Percentiles rank a stretch among this genome's conserved stretches.
These are phyloP conservation scores for Pseudisothecium myosuroides DNA, from an alignment of 225 moss, liverwort and hornwort genomes.

Conservation along the genomic window DNA sequence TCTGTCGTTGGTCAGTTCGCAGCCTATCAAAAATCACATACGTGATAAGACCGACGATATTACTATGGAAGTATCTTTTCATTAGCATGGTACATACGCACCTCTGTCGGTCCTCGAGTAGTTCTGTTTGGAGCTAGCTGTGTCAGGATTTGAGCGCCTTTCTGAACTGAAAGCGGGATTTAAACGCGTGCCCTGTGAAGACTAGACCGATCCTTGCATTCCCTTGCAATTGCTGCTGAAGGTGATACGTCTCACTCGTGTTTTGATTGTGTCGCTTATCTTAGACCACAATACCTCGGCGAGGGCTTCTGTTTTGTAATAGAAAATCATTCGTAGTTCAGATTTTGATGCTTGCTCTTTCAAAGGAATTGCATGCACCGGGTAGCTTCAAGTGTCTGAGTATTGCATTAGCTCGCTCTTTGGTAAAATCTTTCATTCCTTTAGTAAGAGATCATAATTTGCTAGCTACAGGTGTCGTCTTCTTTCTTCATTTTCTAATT, in stretches of 20 bases:
- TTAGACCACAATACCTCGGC: not conserved
- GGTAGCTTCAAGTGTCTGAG: not conserved
- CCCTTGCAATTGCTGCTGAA: not conserved
- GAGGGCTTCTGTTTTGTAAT: not conserved
- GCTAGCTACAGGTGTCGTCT: not conserved
- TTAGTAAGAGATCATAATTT: not conserved
- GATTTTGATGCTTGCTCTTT: not conserved
- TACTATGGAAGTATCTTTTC: not conserved
- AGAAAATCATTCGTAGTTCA: not conserved
- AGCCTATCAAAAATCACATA: not conserved
- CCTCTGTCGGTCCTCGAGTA: not conserved
- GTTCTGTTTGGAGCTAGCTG: not conserved
- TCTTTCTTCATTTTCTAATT: not conserved
- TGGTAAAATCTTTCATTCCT: not conserved
- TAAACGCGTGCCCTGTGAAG: not conserved
- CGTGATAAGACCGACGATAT: not conserved
- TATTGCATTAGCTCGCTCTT: not conserved
- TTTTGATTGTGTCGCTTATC: not conserved
- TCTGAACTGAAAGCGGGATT: not conserved
- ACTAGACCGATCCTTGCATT: not conserved
- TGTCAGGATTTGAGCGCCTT: not conserved
- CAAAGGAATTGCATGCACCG: not conserved
- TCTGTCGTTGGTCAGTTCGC: not conserved
- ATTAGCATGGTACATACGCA: not conserved
- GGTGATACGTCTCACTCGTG: not conserved